These are phyloP conservation scores for Haplosporangium sp. DNA, from an alignment of 371 early-diverging fungal species.

Conservation along the genomic window DNA sequence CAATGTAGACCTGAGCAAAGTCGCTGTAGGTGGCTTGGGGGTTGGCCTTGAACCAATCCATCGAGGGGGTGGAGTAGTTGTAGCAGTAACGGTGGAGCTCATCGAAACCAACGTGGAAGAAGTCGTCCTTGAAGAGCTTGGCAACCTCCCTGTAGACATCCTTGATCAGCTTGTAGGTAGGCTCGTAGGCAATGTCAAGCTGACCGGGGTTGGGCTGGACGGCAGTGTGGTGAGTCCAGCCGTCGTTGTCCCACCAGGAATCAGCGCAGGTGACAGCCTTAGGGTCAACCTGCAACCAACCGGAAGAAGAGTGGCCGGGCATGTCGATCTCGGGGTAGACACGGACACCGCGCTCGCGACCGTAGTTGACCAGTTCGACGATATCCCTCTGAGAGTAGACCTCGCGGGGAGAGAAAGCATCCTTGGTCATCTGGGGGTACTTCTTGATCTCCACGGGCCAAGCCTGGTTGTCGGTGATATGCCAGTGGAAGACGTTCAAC, in stretches of 20 bases:
- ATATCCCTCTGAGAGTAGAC: slow-evolving; percentile 74
- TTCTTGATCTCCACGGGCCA: slow-evolving; percentile 76
- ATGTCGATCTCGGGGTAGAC: slow-evolving; percentile 86
- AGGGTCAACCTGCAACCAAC: slow-evolving; percentile 58
- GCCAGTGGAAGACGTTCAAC: slow-evolving; percentile 90
- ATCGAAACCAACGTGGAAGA: slow-evolving; percentile 83
- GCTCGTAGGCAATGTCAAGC: slow-evolving; percentile 71
- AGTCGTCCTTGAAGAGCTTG: slow-evolving; percentile 69
- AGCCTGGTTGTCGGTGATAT: slow-evolving; percentile 81
- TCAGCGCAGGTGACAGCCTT: slow-evolving; percentile 61
- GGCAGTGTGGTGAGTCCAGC: slow-evolving; percentile 59
- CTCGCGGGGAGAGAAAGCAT: slow-evolving; percentile 67
- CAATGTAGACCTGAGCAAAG: slow-evolving; percentile 46
- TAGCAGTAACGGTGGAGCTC: slow-evolving; percentile 81
- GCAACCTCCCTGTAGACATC: slow-evolving; percentile 72
- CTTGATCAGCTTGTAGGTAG: slow-evolving; percentile 66
- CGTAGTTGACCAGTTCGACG: slow-evolving; percentile 67
- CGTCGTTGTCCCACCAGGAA: slow-evolving; percentile 59
- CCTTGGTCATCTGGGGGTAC: slow-evolving; percentile 74
- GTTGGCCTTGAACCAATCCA: slow-evolving; percentile 49
- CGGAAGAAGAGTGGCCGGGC: slow-evolving; percentile 80
- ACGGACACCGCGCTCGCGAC: slow-evolving; percentile 78
- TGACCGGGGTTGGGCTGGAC: slow-evolving; percentile 84
- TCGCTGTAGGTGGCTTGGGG: slow-evolving; percentile 32
- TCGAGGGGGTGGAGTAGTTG: slow-evolving; percentile 46